Evolutionary conservation across 352 stramenopile genomes (phyloP).

Genomic region (Phytophthora citrophthora): DNA sequence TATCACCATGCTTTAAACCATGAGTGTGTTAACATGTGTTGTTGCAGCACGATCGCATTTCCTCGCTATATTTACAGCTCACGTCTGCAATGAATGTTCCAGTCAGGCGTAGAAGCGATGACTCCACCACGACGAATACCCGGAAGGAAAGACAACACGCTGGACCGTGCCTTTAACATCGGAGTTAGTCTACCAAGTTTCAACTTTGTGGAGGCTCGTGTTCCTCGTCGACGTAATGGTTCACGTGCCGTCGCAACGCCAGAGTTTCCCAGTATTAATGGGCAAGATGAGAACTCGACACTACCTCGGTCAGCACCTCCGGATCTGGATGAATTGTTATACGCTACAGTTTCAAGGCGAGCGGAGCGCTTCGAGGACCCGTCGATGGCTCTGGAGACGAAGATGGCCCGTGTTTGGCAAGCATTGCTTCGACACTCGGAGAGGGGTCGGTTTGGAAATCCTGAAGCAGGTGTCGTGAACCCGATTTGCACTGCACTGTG

Average conservation of each 20-base stretch:
- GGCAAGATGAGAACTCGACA: neutral
- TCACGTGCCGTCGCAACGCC: neutral
- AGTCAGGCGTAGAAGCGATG: constrained; percentile 10
- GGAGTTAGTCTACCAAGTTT: constrained; percentile 54
- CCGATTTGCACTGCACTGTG: constrained; percentile 64
- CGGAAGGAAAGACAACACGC: constrained; percentile 12
- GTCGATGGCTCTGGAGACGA: constrained; percentile 48
- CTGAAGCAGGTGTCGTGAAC: constrained; percentile 43
- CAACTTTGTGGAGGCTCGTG: constrained; percentile 65
- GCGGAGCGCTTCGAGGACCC: constrained; percentile 22
- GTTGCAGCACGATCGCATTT: too few species aligned
- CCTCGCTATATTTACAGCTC: too few species aligned
- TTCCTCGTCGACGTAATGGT: constrained; percentile 16
- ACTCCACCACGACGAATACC: constrained; percentile 15
- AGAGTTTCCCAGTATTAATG: constrained; percentile 22
- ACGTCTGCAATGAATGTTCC: too few species aligned
- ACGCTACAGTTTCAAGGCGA: constrained; percentile 17
- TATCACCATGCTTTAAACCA: neutral
- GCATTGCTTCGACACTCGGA: constrained; percentile 68
- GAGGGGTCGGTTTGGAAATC: constrained; percentile 47
- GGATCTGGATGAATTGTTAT: constrained; percentile 35
- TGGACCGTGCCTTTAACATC: constrained; percentile 38
- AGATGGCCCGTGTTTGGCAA: constrained; percentile 63
- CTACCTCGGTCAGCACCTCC: constrained; percentile 1
- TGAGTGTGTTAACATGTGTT: too few species aligned